Evolutionary conservation across 148 eudicot species (phyloP), one percentile per base, ranked within the genome.

Genomic region (Persicaria maculosa): DNA sequence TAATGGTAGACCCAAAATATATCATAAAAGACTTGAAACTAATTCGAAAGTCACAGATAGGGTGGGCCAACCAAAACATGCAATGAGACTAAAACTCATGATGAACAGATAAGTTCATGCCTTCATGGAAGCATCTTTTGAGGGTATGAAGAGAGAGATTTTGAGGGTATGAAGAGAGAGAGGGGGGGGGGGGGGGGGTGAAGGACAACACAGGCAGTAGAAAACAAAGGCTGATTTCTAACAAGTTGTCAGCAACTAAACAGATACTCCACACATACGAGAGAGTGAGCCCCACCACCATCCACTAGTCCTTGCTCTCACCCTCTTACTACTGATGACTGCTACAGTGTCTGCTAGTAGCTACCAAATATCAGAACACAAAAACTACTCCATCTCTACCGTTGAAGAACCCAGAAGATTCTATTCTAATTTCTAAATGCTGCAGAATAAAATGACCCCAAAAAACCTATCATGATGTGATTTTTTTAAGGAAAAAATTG

Each of bases 61-160:
- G 3, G 58, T 15, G 58, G 58, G 5, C 17, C 58, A 54, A 4
- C 20, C 58, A 15, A 15, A 54, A 54, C 20, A 54, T 54, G 58
- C 19, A 54, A 54, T 54, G 7, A 54, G 58, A 54, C n/a, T 16
- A 16, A 2, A 54, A 15, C 19, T 16, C 58, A 54, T 54, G 58
- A 54, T 54, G 58, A 54, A 54, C 58, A 54, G 58, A 54, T 54
- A 54, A 54, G 58, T 54, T 54, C 58, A 54, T 54, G 58, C 15
- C 19, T 54, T 54, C 58, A 54, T 54, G 58, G 58, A 54, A 54
- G 58, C 58, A n/a, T 54, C 58, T 54, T 6, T 54, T 54, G 58
- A 54, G 58, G 58, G 58, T 54, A 54, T 54, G 17, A 31, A 31
- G 40, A 31, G 40, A 31, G 40, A 31, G 40, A 31, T 54, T 6